These are phyloP conservation scores for Trichoderma virens DNA, from an alignment of 495 filamentous ascomycete genomes.

Conservation along the genomic window DNA sequence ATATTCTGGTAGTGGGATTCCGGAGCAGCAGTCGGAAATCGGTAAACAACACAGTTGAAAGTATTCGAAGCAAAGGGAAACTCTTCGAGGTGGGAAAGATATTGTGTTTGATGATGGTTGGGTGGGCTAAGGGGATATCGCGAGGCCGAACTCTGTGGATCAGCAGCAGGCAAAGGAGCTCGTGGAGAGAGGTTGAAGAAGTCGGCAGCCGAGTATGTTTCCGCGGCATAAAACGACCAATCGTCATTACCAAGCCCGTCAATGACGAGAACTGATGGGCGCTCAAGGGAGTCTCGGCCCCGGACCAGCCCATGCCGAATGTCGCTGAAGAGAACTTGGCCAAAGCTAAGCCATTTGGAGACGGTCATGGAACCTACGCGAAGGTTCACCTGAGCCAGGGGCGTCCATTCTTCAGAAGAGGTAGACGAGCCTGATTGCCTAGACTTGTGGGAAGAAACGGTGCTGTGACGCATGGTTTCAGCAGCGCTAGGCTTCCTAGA, in stretches of 20 bases:
- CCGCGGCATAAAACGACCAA: slow-evolving; percentile 95
- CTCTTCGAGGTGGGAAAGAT: slow-evolving; percentile 53
- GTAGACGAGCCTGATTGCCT: slow-evolving; percentile 39
- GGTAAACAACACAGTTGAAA: slow-evolving; percentile 79
- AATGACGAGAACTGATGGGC: slow-evolving; percentile 70
- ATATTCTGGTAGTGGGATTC: slow-evolving; percentile 71
- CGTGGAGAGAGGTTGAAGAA: slow-evolving; percentile 75
- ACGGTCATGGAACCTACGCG: slow-evolving; percentile 64
- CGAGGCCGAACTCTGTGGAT: slow-evolving; percentile 24
- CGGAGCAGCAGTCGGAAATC: slow-evolving; percentile 72
- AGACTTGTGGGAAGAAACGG: slow-evolving; percentile 23
- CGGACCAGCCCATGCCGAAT: slow-evolving; percentile 67
- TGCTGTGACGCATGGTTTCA: slow-evolving; percentile 10
- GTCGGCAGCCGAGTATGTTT: slow-evolving; percentile 78
- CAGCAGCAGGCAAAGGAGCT: slow-evolving; percentile 29
- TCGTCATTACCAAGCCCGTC: slow-evolving; percentile 82
- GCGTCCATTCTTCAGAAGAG: slow-evolving; percentile 43
- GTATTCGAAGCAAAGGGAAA: slow-evolving; percentile 85
- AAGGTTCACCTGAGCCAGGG: slow-evolving; percentile 70
- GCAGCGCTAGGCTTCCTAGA: slow-evolving; percentile 1
- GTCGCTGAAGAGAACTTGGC: slow-evolving; percentile 88
- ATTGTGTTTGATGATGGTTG: slow-evolving; percentile 82
- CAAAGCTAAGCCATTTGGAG: slow-evolving; percentile 83
- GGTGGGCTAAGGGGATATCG: slow-evolving; percentile 53
- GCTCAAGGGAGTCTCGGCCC: slow-evolving; percentile 36